Evolutionary conservation across 148 eudicot species (phyloP).

Genomic region (Rheum nobile): DNA sequence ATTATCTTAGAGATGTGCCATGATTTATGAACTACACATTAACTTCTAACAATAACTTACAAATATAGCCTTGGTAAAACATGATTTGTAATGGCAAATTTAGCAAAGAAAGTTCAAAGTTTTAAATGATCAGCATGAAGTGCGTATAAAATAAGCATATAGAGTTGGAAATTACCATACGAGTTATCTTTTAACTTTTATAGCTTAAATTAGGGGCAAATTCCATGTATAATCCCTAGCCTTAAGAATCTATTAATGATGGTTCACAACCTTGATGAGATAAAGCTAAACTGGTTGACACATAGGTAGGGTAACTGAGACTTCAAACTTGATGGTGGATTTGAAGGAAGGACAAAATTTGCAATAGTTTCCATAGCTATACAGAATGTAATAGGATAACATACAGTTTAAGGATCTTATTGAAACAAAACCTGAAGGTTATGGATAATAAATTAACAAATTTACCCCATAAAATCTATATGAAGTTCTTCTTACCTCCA

Average conservation of each 20-base stretch:
- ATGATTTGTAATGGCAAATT: not conserved
- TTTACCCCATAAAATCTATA: not conserved
- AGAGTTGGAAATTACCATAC: not conserved
- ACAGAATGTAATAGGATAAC: not conserved
- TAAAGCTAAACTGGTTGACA: not conserved
- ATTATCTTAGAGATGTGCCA: not conserved
- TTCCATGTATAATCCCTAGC: not conserved
- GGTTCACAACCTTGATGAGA: not conserved
- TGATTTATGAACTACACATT: not conserved
- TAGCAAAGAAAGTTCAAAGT: not conserved
- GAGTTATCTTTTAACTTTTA: not conserved
- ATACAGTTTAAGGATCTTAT: not conserved
- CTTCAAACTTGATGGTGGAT: not conserved
- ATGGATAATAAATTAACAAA: not conserved
- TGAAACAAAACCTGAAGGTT: not conserved
- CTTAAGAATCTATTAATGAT: not conserved
- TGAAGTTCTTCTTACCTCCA: not conserved
- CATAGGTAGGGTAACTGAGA: not conserved
- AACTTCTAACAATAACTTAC: not conserved
- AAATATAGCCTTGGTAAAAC: not conserved
- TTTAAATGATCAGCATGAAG: not conserved
- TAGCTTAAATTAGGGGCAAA: not conserved
- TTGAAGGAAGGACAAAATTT: not conserved
- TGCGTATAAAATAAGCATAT: not conserved
- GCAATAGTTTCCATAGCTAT: not conserved